These are phyloP conservation scores for Prinsepia uniflora DNA, from an alignment of 306 rosid genomes.

Conservation along the genomic window DNA sequence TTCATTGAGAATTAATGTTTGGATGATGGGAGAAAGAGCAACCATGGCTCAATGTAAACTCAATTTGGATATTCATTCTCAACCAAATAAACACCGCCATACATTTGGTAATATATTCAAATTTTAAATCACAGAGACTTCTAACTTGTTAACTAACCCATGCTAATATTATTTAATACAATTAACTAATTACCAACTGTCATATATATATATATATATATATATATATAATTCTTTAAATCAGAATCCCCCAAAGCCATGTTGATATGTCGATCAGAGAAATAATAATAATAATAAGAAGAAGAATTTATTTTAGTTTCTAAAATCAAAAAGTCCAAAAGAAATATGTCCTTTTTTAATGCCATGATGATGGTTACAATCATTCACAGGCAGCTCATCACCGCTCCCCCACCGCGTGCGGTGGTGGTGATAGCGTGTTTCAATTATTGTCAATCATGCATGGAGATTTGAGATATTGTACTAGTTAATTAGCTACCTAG, in stretches of 20 bases:
- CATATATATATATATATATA: no score
- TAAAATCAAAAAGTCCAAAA: background rate
- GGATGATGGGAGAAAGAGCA: background rate
- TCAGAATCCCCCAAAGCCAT: background rate
- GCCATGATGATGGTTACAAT: background rate
- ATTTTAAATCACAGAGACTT: background rate
- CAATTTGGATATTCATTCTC: background rate
- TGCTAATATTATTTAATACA: background rate
- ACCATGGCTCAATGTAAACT: background rate
- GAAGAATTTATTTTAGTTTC: background rate
- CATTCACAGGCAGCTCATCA: conserved; percentile 8
- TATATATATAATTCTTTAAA: background rate
- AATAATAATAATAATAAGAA: background rate
- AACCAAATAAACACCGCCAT: background rate
- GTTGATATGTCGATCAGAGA: background rate
- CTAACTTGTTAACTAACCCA: conserved; percentile 1
- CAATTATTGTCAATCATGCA: background rate
- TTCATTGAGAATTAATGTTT: background rate
- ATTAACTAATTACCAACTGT: conserved; percentile 8
- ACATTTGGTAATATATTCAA: background rate
- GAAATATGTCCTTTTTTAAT: background rate
- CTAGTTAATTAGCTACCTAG: background rate
- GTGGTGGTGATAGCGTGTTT: background rate
- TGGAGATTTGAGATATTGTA: background rate
- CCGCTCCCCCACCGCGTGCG: conserved; percentile 7